A percentile compares a stretch with the other conserved stretches of the same genome.
Evolutionary conservation across 2,329 filamentous ascomycete genomes (phyloP).

Genomic region (Epichloe hybrida): DNA sequence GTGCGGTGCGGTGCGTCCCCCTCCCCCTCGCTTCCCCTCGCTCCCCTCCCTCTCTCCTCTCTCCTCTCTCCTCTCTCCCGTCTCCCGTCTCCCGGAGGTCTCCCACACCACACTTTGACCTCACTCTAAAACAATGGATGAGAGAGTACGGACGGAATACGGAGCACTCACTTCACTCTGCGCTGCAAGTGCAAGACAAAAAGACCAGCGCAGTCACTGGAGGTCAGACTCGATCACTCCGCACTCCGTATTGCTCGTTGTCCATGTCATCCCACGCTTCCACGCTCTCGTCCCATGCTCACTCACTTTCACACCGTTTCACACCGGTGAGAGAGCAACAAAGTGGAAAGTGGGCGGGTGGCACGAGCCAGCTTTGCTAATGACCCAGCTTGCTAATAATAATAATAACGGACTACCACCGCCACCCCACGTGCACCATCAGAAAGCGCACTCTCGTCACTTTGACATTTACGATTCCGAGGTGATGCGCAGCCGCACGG

Average conservation of each 20-base stretch:
- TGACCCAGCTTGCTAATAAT: not conserved
- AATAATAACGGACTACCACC: not conserved
- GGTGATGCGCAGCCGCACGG: not conserved
- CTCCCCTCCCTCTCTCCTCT: too few relatives aligned
- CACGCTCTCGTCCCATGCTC: not conserved
- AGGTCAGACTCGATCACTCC: not conserved
- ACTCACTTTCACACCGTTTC: not conserved
- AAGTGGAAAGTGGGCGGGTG: not conserved
- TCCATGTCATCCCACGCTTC: not conserved
- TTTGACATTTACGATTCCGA: not conserved
- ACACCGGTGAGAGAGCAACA: not conserved
- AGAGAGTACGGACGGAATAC: too few relatives aligned
- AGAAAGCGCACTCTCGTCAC: not conserved
- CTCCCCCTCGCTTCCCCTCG: too few relatives aligned
- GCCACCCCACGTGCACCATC: not conserved
- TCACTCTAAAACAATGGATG: too few relatives aligned
- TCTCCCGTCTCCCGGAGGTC: too few relatives aligned
- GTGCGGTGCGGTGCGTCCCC: too few relatives aligned
- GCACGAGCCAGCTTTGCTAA: not conserved
- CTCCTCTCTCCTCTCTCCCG: too few relatives aligned
- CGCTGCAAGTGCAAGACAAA: too few relatives aligned
- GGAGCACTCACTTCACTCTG: too few relatives aligned
- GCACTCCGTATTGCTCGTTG: too few relatives aligned
- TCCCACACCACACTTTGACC: too few relatives aligned
- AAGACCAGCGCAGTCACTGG: too few relatives aligned